These are phyloP conservation scores for Apophysomyces ossiformis DNA, from an alignment of 371 early-diverging fungal genomes.

Conservation along the genomic window DNA sequence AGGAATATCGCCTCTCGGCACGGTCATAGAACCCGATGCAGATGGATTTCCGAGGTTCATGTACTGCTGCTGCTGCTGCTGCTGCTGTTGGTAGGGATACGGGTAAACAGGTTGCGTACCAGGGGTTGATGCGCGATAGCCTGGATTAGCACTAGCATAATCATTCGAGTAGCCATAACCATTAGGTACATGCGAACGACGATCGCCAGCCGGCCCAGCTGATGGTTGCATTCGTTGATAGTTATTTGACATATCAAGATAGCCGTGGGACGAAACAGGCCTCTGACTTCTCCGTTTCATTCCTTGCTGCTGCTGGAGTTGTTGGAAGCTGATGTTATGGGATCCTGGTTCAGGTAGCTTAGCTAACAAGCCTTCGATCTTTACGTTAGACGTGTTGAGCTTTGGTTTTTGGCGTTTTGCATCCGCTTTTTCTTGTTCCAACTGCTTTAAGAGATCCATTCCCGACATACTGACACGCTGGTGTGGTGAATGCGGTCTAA, in stretches of 20 bases:
- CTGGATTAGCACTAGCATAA: constrained; percentile 9
- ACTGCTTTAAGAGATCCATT: constrained; percentile 50
- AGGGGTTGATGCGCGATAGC: constrained; percentile 12
- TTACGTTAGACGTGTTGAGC: constrained; percentile 40
- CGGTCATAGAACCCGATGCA: constrained; percentile 13
- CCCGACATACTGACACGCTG: constrained; percentile 47
- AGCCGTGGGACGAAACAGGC: constrained; percentile 13
- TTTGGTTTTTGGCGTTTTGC: constrained; percentile 42
- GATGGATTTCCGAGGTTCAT: constrained; percentile 9
- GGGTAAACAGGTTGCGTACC: constrained; percentile 7
- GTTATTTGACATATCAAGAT: constrained; percentile 14
- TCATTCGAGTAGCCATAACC: constrained; percentile 7
- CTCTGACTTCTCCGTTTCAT: constrained; percentile 14
- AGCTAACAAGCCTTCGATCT: constrained; percentile 50
- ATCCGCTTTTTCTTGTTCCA: constrained; percentile 51
- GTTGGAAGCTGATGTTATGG: constrained; percentile 51
- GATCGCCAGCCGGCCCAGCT: neutral
- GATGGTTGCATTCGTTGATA: constrained; percentile 7
- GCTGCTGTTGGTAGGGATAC: constrained; percentile 16
- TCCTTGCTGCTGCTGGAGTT: constrained; percentile 34
- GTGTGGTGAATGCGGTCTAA: constrained; percentile 15
- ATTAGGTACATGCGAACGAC: constrained; percentile 6
- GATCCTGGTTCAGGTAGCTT: constrained; percentile 50
- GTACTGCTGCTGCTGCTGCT: constrained; percentile 17
- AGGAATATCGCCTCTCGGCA: constrained; percentile 1